phyloP scores from a whole-genome alignment of 306 rosid species.

The Vigna trinervia region DNA sequence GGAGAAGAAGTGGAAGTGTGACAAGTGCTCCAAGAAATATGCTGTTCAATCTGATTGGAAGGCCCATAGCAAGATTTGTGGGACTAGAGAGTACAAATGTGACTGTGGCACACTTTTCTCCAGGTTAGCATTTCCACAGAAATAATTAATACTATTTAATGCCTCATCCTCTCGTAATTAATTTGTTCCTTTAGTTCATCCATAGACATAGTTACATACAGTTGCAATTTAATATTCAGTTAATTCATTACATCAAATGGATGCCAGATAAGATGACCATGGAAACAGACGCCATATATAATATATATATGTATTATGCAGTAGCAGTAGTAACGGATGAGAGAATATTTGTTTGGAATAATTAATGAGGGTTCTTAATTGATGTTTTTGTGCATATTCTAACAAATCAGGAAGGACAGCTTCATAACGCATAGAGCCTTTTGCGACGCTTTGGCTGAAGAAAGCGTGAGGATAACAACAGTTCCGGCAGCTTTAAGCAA shows the following conservation, averaged over 20 bases:
- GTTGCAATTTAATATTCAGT: conserved; percentile 7
- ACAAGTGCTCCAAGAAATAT: conserved; percentile 82
- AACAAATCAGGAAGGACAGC: conserved; percentile 84
- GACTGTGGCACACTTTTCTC: conserved; percentile 89
- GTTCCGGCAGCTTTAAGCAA: conserved; percentile 53
- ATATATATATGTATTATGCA: no score
- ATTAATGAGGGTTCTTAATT: conserved; percentile 38
- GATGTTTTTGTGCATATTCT: neutral
- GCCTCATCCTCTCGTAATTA: neutral
- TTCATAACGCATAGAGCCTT: conserved; percentile 89
- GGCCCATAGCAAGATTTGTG: conserved; percentile 89
- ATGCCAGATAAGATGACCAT: neutral
- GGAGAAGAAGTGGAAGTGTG: conserved; percentile 96
- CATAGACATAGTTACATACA: neutral
- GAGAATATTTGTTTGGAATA: conserved; percentile 41
- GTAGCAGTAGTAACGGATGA: neutral
- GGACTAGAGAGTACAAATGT: conserved; percentile 90
- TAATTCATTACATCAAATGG: conserved; percentile 38
- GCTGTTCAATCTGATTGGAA: conserved; percentile 98
- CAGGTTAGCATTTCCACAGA: conserved; percentile 54
- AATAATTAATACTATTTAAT: neutral
- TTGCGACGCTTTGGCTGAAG: conserved; percentile 81
- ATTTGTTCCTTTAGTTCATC: neutral
- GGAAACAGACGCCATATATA: conserved; percentile 14
- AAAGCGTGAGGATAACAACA: conserved; percentile 53